Evolutionary conservation across 192 early-diverging fungal species (phyloP).

Genomic region (Powellomyces hirtus): DNA sequence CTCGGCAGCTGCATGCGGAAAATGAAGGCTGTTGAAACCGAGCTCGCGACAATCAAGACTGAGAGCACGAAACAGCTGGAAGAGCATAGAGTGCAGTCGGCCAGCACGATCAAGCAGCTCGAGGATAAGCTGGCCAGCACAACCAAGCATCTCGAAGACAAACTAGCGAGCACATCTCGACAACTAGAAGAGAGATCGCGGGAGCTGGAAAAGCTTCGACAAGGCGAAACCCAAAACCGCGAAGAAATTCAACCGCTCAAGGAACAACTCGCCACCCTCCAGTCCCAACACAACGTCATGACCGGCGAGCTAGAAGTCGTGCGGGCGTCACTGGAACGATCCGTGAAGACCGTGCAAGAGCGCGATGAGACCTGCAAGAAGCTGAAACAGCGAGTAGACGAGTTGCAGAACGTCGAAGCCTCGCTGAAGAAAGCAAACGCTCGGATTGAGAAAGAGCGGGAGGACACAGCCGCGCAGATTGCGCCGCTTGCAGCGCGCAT

Average conservation of each 20-base stretch:
- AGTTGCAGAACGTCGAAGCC: constrained; percentile 34
- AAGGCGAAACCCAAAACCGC: constrained; percentile 7
- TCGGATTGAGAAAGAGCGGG: constrained; percentile 47
- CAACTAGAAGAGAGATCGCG: constrained; percentile 18
- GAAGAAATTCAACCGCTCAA: constrained; percentile 28
- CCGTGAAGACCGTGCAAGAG: constrained; percentile 39
- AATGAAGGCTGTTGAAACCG: constrained; percentile 35
- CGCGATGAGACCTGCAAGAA: constrained; percentile 52
- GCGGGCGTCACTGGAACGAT: constrained; percentile 35
- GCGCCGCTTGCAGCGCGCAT: constrained; percentile 24
- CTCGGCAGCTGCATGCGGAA: constrained; percentile 21
- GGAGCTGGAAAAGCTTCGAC: constrained; percentile 11
- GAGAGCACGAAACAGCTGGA: constrained; percentile 30
- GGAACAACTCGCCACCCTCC: constrained; percentile 25
- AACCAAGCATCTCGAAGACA: constrained; percentile 16
- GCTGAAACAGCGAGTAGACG: constrained; percentile 41
- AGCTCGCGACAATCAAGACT: constrained; percentile 23
- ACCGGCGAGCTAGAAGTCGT: constrained; percentile 45
- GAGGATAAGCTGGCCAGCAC: neutral
- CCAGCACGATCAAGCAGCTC: neutral
- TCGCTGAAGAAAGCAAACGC: constrained; percentile 27
- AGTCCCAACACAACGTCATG: constrained; percentile 30
- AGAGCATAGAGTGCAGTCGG: constrained; percentile 24
- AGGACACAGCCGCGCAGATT: constrained; percentile 18
- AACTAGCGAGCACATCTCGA: neutral